These are phyloP conservation scores for Sicyos baderoa DNA, from an alignment of 306 rosid species.

Conservation along the genomic window DNA sequence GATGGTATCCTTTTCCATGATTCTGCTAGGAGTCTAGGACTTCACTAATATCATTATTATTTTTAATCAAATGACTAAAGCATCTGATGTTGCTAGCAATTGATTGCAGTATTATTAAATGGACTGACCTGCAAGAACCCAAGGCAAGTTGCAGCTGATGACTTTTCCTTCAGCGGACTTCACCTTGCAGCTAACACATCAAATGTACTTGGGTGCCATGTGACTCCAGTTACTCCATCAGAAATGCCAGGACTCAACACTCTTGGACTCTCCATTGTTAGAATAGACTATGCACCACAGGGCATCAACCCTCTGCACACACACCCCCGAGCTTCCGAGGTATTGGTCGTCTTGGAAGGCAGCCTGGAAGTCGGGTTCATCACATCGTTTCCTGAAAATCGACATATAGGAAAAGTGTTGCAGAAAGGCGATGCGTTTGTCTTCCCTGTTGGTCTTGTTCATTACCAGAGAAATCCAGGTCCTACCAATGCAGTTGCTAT, in stretches of 20 bases:
- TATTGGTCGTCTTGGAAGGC: slow-evolving; percentile 33
- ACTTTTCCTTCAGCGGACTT: slow-evolving; percentile 30
- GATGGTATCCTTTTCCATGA: slow-evolving; percentile 7
- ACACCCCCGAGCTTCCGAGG: slow-evolving; percentile 39
- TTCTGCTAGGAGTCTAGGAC: background rate
- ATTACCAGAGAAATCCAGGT: slow-evolving; percentile 35
- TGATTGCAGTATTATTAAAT: slow-evolving; percentile 25
- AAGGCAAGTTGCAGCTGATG: slow-evolving; percentile 23
- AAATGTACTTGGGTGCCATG: slow-evolving; percentile 25
- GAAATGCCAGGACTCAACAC: slow-evolving; percentile 41
- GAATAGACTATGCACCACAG: slow-evolving; percentile 32
- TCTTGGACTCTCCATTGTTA: slow-evolving; percentile 30
- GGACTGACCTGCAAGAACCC: slow-evolving; percentile 34
- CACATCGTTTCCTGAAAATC: slow-evolving; percentile 31
- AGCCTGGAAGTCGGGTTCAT: slow-evolving; percentile 35
- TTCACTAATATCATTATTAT: background rate
- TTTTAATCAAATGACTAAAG: background rate
- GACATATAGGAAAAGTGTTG: slow-evolving; percentile 30
- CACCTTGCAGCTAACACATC: slow-evolving; percentile 31
- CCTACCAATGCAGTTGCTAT: slow-evolving; percentile 29
- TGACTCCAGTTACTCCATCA: slow-evolving; percentile 30
- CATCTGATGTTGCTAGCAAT: slow-evolving; percentile 1
- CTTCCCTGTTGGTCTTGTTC: slow-evolving; percentile 36
- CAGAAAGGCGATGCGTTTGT: slow-evolving; percentile 38
- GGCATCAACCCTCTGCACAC: slow-evolving; percentile 47